Percentiles rank a stretch among this genome's conserved stretches.
phyloP scores from a whole-genome alignment of 2,329 filamentous ascomycete genomes.

The Verticillium klebahnii region DNA sequence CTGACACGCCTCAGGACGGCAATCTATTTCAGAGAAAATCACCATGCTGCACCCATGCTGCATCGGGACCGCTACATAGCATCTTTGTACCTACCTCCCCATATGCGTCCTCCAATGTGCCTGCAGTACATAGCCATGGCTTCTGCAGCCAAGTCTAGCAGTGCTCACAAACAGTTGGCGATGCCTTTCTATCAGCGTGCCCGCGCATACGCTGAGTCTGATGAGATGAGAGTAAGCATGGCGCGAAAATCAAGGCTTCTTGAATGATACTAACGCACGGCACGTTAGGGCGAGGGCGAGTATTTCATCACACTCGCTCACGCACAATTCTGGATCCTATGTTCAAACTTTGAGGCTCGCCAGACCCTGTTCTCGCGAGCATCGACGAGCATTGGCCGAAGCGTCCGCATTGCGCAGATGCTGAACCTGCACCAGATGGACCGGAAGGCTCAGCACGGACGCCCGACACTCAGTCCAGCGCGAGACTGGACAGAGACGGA shows the following conservation, averaged over 20 bases:
- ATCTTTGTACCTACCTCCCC: not conserved
- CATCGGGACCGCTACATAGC: not conserved
- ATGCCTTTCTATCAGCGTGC: not conserved
- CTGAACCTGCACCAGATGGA: not conserved
- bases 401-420: not conserved
- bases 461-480: not conserved
- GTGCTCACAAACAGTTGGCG: not conserved
- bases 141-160: not conserved
- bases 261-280: not conserved
- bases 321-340: not conserved
- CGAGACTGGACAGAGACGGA: conserved; percentile 1
- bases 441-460: not conserved
- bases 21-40: not conserved
- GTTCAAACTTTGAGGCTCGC: not conserved
- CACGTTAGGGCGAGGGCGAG: not conserved
- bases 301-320: not conserved
- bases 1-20: not conserved
- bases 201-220: not conserved
- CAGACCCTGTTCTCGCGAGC: not conserved
- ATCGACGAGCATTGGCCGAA: not conserved
- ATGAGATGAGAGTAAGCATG: not conserved
- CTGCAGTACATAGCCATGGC: conserved; percentile 2
- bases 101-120: not conserved
- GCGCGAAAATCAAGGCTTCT: not conserved
- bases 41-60: not conserved